phyloP scores from a whole-genome alignment of 78 protist genomes.

The Tieghemostelium lacteum region DNA sequence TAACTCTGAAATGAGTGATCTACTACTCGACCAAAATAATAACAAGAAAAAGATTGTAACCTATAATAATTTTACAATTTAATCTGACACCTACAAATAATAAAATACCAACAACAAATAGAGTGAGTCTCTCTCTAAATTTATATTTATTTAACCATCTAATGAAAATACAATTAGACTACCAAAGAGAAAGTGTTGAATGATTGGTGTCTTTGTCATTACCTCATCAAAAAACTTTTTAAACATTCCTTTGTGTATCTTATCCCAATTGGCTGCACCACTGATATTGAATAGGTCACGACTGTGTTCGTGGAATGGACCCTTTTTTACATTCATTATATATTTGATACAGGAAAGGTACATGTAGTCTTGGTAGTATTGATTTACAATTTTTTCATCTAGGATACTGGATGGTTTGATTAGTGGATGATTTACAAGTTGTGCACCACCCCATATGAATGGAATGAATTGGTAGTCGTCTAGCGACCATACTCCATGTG shows the following conservation, averaged over 20 bases:
- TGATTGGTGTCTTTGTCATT: conserved; percentile 88
- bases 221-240: conserved; percentile 93
- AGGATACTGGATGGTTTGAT: conserved; percentile 65
- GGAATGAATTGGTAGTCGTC: conserved; percentile 98
- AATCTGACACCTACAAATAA: no score
- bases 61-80: no score
- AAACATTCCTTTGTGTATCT: conserved; percentile 85
- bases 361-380: conserved; percentile 68
- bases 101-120: no score
- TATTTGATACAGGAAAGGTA: conserved; percentile 81
- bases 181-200: conserved; percentile 95
- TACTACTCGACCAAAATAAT: no score
- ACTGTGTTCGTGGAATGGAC: conserved; percentile 89
- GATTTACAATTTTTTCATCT: not conserved
- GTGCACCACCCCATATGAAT: conserved; percentile 96
- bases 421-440: conserved; percentile 74
- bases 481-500: conserved; percentile 98
- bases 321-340: conserved; percentile 84
- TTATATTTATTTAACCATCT: not conserved
- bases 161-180: conserved; percentile 61
- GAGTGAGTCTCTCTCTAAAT: no score
- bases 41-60: no score
- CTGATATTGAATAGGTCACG: conserved; percentile 87
- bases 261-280: conserved; percentile 75
- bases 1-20: no score